Base-by-base conservation (phyloP, 2,329 filamentous ascomycete species). In the Exophiala calicioides region DNA sequence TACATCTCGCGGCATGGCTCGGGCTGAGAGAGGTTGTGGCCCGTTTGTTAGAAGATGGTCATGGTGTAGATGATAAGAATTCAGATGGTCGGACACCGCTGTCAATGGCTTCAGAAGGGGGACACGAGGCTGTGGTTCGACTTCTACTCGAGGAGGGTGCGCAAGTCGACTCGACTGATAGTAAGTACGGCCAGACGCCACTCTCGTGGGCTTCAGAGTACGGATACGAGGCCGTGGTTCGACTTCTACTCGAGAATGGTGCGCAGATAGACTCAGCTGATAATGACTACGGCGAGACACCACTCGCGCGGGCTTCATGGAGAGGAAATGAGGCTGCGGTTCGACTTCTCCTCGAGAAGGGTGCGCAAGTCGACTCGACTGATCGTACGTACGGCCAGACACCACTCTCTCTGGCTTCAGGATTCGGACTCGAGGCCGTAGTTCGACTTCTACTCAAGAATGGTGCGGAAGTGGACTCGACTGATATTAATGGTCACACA, bases 1-100 rank as follows among this genome's bases (percentile, higher is more conserved):
- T 60, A 16, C 58, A 63, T 26, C 31, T 63, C 21, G 56, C 55
- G 13, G 58, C 58, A 53, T 58, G 50, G 16, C 62, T 62, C 38
- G 61, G 60, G 20, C 18, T 61, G 23, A n/a, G 31, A 16, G 32
- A 32, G 8, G 24, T 27, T 27, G 24, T 27, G 24, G 24, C 24
- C 24, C 7, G 7, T 7, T 27, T 27, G 24, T 27, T 27, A 12
- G 24, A 27, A 27, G 24, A 27, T 27, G 24, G 24, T 7, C 24
- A 27, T 27, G 24, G 24, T 27, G 7, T 12, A 27, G 24, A 27
- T 12, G 7, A 12, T 27, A 27, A 27, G 24, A 27, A 12, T 27
- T 27, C 24, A 27, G 7, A 27, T 27, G 24, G 24, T 12, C 24
- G 24, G 24, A 27, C 24, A 27, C 24, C 24, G 24, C 24, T 27